Percentiles rank a stretch among this genome's conserved stretches.
Conservation (phyloP, 306 rosid species). For the Vigna radiata region DNA sequence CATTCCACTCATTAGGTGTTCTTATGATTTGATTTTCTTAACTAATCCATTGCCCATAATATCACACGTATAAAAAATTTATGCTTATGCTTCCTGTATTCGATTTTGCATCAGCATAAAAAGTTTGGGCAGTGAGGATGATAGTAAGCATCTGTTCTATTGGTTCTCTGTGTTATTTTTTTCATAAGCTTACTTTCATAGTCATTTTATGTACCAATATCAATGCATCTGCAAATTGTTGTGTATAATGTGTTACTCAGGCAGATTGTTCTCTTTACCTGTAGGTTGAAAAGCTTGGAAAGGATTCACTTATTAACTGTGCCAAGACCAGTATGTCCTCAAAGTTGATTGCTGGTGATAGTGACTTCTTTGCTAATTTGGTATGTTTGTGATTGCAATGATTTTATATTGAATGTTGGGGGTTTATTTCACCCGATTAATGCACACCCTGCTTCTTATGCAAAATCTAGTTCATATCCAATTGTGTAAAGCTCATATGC, state of each 20-base stretch:
- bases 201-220: background rate
- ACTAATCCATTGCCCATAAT: background rate
- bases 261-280: constrained; percentile 27
- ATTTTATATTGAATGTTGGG: constrained; percentile 3
- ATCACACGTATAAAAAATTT: background rate
- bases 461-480: background rate
- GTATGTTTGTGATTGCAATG: constrained; percentile 54
- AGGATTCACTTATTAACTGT: constrained; percentile 82
- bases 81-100: background rate
- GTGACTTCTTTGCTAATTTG: constrained; percentile 92
- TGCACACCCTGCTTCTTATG: background rate
- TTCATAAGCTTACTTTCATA: background rate
- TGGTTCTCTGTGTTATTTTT: constrained; percentile 6
- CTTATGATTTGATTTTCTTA: background rate
- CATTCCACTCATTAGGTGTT: constrained; percentile 10
- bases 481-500: background rate
- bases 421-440: constrained; percentile 18
- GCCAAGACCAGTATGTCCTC: constrained; percentile 99
- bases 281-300: constrained; percentile 96
- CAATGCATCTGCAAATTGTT: constrained; percentile 23
- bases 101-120: background rate
- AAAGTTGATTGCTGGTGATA: constrained; percentile 93
- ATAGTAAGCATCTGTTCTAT: constrained; percentile 12
- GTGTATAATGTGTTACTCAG: constrained; percentile 16
- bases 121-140: constrained; percentile 1